Base-by-base conservation (phyloP, 1,139 yeast species). In the Blastobotrys capitulatus region DNA sequence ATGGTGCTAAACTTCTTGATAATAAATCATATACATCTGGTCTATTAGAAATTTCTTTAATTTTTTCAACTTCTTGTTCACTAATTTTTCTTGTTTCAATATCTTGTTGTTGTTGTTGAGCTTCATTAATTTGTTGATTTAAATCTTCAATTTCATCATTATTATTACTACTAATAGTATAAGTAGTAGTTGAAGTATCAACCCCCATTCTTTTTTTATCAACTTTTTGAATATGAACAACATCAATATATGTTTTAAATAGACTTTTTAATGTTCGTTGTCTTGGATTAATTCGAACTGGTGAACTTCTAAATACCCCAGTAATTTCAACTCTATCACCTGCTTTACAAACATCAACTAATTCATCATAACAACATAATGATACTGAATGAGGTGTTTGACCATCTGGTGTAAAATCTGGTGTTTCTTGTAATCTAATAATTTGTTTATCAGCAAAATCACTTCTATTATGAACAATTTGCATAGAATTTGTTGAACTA, bases 381-480 rank as follows among this genome's bases (percentile, higher is more conserved):
- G 96, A 88, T 49, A 92, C 88, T 12, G 97, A 84, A 65, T 92
- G 98, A 2, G 99, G 98, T 2, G 98, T 92, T 68, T 92, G 98
- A 19, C 99, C 99, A 70, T 88, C 98, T 2, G 98, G 98, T n/a
- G 92, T 96, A 56, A 82, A 75, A 67, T 92, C 98, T 0, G 98
- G 99, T 0, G 98, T 92, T 67, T 92, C 99, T 68, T 92, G 99
- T 43, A 92, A 72, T 62, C 88, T 87, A 55, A 92, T 82, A 35
- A 92, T 92, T 68, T 92, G 99, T 64, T 90, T 92, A 67, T 92
- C 97, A 29, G 95, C 94, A 70, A 92, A 92, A 1, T 88, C 79
- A 31, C 95, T 86, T 60, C 98, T 78, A 65, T 92, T 92, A 69
- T 92, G 98, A 22, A 92, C 78, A 50, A 92, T 73, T 53, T 85